Evolutionary conservation across 371 early-diverging fungal genomes (phyloP).

Genomic region (Mucor lusitanicus): DNA sequence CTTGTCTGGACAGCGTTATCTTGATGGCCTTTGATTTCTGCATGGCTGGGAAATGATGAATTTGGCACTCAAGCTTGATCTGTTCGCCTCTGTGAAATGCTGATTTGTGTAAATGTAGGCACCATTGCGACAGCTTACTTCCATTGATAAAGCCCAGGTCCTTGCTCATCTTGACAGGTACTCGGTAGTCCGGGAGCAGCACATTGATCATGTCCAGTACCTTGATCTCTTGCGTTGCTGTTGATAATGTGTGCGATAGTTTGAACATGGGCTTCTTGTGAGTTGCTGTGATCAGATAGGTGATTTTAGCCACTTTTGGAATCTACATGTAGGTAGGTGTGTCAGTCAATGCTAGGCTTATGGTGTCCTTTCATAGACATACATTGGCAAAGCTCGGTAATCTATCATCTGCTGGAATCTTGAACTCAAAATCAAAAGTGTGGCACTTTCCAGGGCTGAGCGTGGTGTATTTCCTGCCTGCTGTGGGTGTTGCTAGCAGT

Average conservation of each 20-base stretch:
- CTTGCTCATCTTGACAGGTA: neutral
- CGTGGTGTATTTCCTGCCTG: slow-evolving; percentile 9
- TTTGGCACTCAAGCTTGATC: slow-evolving; percentile 9
- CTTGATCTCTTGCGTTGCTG: neutral
- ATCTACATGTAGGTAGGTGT: slow-evolving; percentile 17
- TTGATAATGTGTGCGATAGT: slow-evolving; percentile 7
- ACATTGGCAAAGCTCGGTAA: slow-evolving; percentile 16
- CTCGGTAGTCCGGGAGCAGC: neutral
- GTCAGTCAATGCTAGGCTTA: neutral
- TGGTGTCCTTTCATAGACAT: neutral
- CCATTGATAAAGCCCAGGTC: slow-evolving; percentile 17
- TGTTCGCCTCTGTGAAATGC: slow-evolving; percentile 14
- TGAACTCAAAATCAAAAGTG: slow-evolving; percentile 13
- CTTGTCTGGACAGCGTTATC: slow-evolving; percentile 9
- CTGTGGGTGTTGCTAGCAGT: slow-evolving; percentile 8
- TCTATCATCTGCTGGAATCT: slow-evolving; percentile 10
- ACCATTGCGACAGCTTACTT: slow-evolving; percentile 14
- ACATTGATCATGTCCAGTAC: slow-evolving; percentile 15
- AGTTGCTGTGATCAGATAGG: slow-evolving; percentile 15
- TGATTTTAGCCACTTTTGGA: slow-evolving; percentile 15
- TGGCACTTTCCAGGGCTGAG: neutral
- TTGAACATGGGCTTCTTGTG: slow-evolving; percentile 20
- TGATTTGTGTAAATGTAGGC: slow-evolving; percentile 1
- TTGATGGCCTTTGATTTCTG: slow-evolving; percentile 10
- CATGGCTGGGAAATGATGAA: slow-evolving; percentile 20